Evolutionary conservation across 2,329 filamentous ascomycete genomes (phyloP), one percentile per base, ranked within the genome.

Genomic region (Leptoxyphium fumago): DNA sequence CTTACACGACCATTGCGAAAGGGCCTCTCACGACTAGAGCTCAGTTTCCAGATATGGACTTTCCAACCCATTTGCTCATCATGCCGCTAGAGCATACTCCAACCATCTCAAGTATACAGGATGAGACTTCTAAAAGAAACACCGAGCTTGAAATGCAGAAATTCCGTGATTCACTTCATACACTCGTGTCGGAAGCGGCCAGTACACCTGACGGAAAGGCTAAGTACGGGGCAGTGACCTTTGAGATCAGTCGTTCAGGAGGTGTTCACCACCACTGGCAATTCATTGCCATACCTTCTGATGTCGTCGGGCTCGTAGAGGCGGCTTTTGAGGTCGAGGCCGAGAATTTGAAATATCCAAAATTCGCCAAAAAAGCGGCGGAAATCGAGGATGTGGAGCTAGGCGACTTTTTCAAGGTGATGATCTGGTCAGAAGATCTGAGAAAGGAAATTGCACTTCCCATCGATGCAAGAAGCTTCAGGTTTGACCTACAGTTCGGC

Each of bases 251-350:
- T 58, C 80, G 87, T 42, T 72, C 71, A 4, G 75, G 75, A 42
- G 86, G 91, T 44, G 79, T 96, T 45, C 91, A 98, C 60, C 73
- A 81, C 1, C 89, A 96, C 58, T 95, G 88, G 91, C 93, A 98
- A 63, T 82, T 93, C 52, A 67, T 96, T 28, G 86, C 91, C 1
- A 70, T 93, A 1, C 75, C 82, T 0, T 68, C 74, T 0, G 72
- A 82, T 9, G 67, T 85, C 39, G 74, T 94, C 42, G 83, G 84
- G 0, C 70, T 94, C 1, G 84, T 94, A 0, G 86, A 94, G 60
- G 85, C 84, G 0, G 89, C 81, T 0, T 95, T 98, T 66, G 80
- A 81, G 43, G 84, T 93, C 1, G 79, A 94, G 58, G 87, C 86
- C 0, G 83, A 94, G 60, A 93, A 94, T 40, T 59, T 74, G 17